Conservation (phyloP, 352 stramenopile species). For the Globisporangium carolinianum region DNA sequence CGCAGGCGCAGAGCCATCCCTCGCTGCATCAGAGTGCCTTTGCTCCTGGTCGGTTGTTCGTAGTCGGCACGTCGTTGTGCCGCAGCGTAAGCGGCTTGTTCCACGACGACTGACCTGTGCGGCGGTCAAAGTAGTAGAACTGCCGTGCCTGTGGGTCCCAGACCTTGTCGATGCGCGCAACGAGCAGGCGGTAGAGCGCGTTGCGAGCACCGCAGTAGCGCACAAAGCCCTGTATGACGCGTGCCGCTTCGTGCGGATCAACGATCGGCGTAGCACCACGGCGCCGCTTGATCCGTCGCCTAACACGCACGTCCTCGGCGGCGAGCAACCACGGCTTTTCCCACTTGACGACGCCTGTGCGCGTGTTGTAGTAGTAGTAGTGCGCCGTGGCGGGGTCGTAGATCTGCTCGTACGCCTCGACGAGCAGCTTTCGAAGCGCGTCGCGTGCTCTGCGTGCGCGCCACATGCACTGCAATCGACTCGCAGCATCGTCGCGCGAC, state of each 20-base stretch:
- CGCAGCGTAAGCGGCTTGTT: conserved; percentile 56
- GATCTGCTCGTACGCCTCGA: conserved; percentile 66
- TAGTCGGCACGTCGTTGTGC: conserved; percentile 24
- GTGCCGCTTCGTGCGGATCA: conserved; percentile 26
- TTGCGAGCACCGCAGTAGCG: conserved; percentile 36
- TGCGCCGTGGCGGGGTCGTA: conserved; percentile 52
- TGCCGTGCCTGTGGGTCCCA: conserved; percentile 56
- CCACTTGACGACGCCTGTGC: conserved; percentile 58
- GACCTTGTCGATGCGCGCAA: conserved; percentile 57
- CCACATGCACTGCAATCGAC: conserved; percentile 48
- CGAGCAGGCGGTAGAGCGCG: conserved; percentile 33
- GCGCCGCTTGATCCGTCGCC: conserved; percentile 29
- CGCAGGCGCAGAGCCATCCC: too few species aligned
- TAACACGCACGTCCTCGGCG: conserved; percentile 33
- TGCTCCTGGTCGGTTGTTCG: neutral
- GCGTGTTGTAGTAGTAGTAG: conserved; percentile 79
- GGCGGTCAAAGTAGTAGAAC: conserved; percentile 82
- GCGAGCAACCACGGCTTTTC: conserved; percentile 45
- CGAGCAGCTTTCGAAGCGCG: conserved; percentile 30
- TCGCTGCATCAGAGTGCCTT: too few species aligned
- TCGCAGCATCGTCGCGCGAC: conserved; percentile 45
- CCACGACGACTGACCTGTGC: conserved; percentile 68
- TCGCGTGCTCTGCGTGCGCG: conserved; percentile 26
- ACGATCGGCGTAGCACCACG: conserved; percentile 36
- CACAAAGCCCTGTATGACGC: conserved; percentile 38